Evolutionary conservation across 2,329 filamentous ascomycete genomes (phyloP).

Genomic region (Apiospora arundinis): DNA sequence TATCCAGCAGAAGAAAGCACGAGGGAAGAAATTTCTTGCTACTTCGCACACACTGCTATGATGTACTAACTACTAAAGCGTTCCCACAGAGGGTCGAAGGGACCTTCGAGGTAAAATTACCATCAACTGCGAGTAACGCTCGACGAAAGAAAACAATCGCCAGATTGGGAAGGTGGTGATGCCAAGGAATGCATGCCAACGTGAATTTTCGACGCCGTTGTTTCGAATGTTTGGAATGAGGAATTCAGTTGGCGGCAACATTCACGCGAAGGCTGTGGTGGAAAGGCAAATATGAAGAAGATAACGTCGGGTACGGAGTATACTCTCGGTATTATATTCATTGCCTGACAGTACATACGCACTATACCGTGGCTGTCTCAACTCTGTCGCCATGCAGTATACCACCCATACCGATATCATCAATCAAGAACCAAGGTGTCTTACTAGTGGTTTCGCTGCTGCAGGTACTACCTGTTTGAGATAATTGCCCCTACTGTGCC

Average conservation of each 20-base stretch:
- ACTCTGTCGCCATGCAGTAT: neutral
- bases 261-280: neutral
- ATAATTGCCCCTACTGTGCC: too few relatives aligned
- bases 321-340: neutral
- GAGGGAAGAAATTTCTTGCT: neutral
- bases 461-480: too few relatives aligned
- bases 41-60: neutral
- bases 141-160: slow-evolving; percentile 1
- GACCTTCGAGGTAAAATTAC: neutral
- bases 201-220: neutral
- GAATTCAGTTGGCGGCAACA: neutral
- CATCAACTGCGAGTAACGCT: neutral
- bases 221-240: slow-evolving; percentile 7
- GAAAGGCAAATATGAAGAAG: neutral
- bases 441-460: too few relatives aligned
- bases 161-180: slow-evolving; percentile 5
- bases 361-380: neutral
- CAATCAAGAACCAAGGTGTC: too few relatives aligned
- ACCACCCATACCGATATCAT: too few relatives aligned
- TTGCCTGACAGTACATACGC: neutral
- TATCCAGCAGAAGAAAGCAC: neutral
- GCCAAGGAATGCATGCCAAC: slow-evolving; percentile 1
- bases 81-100: neutral
- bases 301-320: neutral
- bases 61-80: neutral